These are phyloP conservation scores for Hypoxylon rickii DNA, from an alignment of 495 filamentous ascomycete genomes.

Conservation along the genomic window DNA sequence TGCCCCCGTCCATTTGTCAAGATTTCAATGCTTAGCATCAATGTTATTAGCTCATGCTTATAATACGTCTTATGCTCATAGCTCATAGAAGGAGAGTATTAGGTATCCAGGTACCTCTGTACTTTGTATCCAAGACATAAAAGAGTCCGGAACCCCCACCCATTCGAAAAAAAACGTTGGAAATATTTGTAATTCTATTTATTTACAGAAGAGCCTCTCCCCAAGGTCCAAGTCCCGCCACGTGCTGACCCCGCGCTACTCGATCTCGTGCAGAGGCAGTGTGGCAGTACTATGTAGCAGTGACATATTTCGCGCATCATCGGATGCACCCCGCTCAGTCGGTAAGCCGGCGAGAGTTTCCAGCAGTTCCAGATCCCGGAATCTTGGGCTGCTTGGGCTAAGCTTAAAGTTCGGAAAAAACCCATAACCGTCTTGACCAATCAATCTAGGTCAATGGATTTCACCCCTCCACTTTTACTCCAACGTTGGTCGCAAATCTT, in stretches of 20 bases:
- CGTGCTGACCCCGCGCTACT: neutral
- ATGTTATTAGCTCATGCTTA: constrained; percentile 28
- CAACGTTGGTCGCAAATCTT: constrained; percentile 28
- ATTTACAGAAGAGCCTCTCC: too few relatives aligned
- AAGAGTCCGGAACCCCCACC: neutral
- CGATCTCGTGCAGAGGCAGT: neutral
- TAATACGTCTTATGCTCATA: neutral
- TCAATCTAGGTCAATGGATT: neutral
- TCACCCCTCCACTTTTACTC: constrained; percentile 28
- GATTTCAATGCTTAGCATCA: constrained; percentile 15
- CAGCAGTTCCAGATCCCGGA: constrained; percentile 15
- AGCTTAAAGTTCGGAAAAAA: constrained; percentile 20
- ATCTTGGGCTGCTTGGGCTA: constrained; percentile 14
- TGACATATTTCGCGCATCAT: neutral
- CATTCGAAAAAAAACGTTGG: neutral
- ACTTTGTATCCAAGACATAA: too few relatives aligned
- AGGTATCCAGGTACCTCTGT: too few relatives aligned
- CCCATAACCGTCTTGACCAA: constrained; percentile 19
- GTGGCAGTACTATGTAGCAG: neutral
- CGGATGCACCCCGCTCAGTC: neutral
- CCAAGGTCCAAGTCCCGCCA: too few relatives aligned
- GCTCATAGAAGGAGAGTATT: too few relatives aligned
- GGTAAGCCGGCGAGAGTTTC: neutral
- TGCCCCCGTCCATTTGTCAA: too few relatives aligned
- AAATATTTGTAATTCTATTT: neutral